Base-by-base conservation (phyloP, 2,329 filamentous ascomycete genomes). In the Colletotrichum kahawae region DNA sequence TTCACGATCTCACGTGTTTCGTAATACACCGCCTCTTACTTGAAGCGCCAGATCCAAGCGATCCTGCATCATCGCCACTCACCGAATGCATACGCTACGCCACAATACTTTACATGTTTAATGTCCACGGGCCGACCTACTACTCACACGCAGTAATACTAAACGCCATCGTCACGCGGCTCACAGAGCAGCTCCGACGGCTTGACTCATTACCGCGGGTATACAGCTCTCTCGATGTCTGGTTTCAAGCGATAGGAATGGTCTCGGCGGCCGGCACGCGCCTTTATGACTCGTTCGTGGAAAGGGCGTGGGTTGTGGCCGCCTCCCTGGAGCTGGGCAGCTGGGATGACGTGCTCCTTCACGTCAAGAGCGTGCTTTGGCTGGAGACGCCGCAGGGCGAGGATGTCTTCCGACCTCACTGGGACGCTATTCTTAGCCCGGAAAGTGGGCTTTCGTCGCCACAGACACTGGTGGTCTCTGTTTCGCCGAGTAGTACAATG, bases 1-100 rank as follows among this genome's bases (percentile, higher is more conserved):
- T 91, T 1, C 90, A 92, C 72, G 90, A 91, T 70, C 81, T 92
- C 2, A 88, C 88, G 7, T 90, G 88, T 66, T 91, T 89, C 76
- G 86, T 89, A 27, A 80, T 91, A 1, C 90, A 91, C 74, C 84
- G 85, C 27, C 82, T 92, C 1, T 74, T 91, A 1, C 78, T 82
- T 4, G 54, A 78, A 8, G 63, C 77, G 14, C 33, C 72, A 34
- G 59, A 70, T 3, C 27, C 66, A 3, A 34, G 54, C 2, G 57
- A 71, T 4, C 4, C 67, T 2, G 38, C 27, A 5, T 64, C 73
- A 10, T 79, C 80, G 29, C 75, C 80, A 3, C 78, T 82, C 3
- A 83, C 85, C 0, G 86, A 89, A 77, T 87, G 82, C 69, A 68
- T 91, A n/a, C 88, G 88, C 10, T 87, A 85, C 68, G 84, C 84